Conservation (phyloP, 73 alveolate species). For the Paramecium sonneborni region DNA sequence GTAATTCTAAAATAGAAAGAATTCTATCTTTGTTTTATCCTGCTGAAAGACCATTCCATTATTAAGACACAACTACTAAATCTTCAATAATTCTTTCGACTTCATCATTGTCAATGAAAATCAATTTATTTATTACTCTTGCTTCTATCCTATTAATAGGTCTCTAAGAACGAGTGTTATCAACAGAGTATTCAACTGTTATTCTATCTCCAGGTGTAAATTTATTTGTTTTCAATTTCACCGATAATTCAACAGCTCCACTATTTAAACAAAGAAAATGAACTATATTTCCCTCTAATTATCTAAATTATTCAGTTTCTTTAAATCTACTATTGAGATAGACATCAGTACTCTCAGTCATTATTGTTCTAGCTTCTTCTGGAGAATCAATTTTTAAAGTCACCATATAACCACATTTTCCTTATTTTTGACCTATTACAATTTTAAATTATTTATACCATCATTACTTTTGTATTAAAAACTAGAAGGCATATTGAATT, state of each 20-base stretch:
- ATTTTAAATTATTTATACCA: not conserved
- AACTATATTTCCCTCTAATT: slow-evolving; percentile 24
- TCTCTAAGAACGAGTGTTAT: slow-evolving; percentile 30
- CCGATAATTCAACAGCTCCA: slow-evolving; percentile 33
- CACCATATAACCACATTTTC: not conserved
- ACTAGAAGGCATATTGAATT: not conserved
- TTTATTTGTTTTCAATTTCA: not conserved
- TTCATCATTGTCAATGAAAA: slow-evolving; percentile 33
- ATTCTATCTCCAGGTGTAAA: slow-evolving; percentile 4
- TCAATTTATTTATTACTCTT: slow-evolving; percentile 10
- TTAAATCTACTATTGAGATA: not conserved
- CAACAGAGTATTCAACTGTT: not conserved
- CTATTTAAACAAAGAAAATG: slow-evolving; percentile 31
- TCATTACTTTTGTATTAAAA: slow-evolving; percentile 20
- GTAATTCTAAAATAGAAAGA: not conserved
- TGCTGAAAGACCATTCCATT: not conserved
- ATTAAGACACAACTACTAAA: not conserved
- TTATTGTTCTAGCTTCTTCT: not conserved
- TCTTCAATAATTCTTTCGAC: slow-evolving; percentile 31
- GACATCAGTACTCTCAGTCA: slow-evolving; percentile 9
- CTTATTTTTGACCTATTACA: slow-evolving; percentile 1
- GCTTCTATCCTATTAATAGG: not conserved
- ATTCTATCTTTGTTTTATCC: not conserved
- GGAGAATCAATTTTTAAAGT: not conserved
- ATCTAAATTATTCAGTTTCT: not conserved